Conservation (phyloP, 2,329 filamentous ascomycete genomes). For the Neofusicoccum ribis region DNA sequence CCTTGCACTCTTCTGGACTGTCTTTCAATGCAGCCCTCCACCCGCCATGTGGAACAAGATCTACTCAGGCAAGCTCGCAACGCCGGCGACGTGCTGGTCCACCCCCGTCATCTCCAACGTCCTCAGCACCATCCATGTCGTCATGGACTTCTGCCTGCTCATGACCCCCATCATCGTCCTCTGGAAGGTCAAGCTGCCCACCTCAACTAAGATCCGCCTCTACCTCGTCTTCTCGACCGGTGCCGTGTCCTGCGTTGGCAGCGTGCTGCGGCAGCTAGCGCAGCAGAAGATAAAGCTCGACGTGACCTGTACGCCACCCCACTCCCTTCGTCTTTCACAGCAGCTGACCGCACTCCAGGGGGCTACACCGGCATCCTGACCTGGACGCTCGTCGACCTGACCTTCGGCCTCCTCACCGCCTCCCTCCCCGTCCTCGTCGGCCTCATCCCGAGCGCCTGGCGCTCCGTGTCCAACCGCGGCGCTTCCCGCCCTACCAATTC, state of each 20-base stretch:
- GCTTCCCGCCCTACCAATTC: not conserved
- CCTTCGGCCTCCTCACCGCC: conserved; percentile 10
- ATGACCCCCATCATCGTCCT: conserved; percentile 37
- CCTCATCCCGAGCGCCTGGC: conserved; percentile 5
- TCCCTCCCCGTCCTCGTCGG: conserved; percentile 12
- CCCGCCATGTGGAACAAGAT: conserved; percentile 30
- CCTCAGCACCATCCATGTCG: conserved; percentile 35
- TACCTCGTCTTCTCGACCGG: conserved; percentile 37
- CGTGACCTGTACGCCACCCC: not conserved
- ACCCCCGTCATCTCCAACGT: conserved; percentile 25
- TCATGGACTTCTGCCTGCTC: conserved; percentile 38
- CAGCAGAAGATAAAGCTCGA: conserved; percentile 6
- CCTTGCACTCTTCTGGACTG: conserved; percentile 32
- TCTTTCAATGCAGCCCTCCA: conserved; percentile 32
- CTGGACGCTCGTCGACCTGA: conserved; percentile 18
- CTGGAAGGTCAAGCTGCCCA: conserved; percentile 36
- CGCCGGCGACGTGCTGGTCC: conserved; percentile 26
- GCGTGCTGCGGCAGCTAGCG: conserved; percentile 13
- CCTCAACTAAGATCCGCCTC: conserved; percentile 32
- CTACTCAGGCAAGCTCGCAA: conserved; percentile 26
- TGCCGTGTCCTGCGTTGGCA: conserved; percentile 32
- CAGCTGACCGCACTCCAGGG: not conserved
- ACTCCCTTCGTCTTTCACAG: not conserved
- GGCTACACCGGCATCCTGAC: conserved; percentile 12
- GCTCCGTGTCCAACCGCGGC: not conserved